These are phyloP conservation scores for Trichoderma cornu-damae DNA, from an alignment of 2,329 filamentous ascomycete genomes.

Conservation along the genomic window DNA sequence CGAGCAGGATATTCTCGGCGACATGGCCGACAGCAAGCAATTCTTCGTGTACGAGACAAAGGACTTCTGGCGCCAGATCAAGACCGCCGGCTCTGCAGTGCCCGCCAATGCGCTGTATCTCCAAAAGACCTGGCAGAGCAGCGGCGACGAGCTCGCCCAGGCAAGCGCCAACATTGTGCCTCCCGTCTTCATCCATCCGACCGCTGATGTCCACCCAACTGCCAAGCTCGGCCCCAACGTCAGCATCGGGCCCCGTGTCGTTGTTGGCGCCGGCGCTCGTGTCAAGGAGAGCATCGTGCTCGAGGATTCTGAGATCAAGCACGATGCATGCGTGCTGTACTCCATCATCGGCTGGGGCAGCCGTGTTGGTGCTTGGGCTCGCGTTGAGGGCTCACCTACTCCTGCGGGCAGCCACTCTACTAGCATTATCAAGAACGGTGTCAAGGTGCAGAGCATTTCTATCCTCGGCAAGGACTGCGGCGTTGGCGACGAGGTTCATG, in stretches of 20 bases:
- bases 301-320: conserved; percentile 92
- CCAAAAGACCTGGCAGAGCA: conserved; percentile 82
- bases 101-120: conserved; percentile 96
- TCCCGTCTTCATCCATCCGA: conserved; percentile 92
- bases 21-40: conserved; percentile 93
- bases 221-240: conserved; percentile 97
- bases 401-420: conserved; percentile 84
- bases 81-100: conserved; percentile 94
- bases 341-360: conserved; percentile 97
- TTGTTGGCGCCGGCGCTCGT: conserved; percentile 79
- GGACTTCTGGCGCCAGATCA: conserved; percentile 99
- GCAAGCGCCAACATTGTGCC: conserved; percentile 84
- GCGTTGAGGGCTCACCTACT: conserved; percentile 91
- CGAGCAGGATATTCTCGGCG: conserved; percentile 93
- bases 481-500: conserved; percentile 88
- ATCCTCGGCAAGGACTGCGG: conserved; percentile 94
- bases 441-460: conserved; percentile 98
- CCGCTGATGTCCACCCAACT: conserved; percentile 83
- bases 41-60: conserved; percentile 99
- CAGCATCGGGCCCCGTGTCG: conserved; percentile 83
- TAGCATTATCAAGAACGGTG: conserved; percentile 92
- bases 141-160: conserved; percentile 69
- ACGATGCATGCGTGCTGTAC: conserved; percentile 92
- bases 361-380: conserved; percentile 94
- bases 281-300: conserved; percentile 95